phyloP scores from a whole-genome alignment of 2,329 filamentous ascomycete species.

The Alternaria gansuensis region DNA sequence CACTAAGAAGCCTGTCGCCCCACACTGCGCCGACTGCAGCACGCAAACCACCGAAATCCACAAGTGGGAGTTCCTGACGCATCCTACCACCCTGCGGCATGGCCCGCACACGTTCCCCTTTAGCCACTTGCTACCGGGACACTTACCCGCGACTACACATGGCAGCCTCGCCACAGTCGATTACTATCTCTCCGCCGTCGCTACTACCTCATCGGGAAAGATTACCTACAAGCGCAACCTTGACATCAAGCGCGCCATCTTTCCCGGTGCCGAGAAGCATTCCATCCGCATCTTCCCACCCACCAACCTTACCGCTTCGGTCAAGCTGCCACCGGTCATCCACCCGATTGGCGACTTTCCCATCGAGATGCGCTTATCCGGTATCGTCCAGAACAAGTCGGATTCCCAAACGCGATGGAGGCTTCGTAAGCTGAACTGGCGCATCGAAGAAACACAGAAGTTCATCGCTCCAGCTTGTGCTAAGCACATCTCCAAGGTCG shows the following conservation, averaged over 20 bases:
- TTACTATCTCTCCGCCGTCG: constrained; percentile 70
- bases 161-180: constrained; percentile 75
- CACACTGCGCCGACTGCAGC: constrained; percentile 80
- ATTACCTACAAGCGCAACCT: constrained; percentile 74
- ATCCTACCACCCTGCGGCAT: constrained; percentile 47
- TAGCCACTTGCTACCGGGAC: constrained; percentile 83
- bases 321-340: constrained; percentile 82
- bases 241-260: constrained; percentile 79
- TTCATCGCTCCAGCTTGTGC: constrained; percentile 80
- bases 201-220: constrained; percentile 66
- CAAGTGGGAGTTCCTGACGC: constrained; percentile 74
- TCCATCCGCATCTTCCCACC: constrained; percentile 95
- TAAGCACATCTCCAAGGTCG: constrained; percentile 74
- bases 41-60: constrained; percentile 76
- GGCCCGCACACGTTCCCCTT: constrained; percentile 85
- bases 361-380: constrained; percentile 81
- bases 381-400: constrained; percentile 76
- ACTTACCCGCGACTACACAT: constrained; percentile 84
- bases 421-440: constrained; percentile 90
- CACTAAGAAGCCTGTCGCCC: constrained; percentile 82
- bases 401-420: constrained; percentile 82
- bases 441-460: constrained; percentile 86
- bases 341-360: constrained; percentile 86
- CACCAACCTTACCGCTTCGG: constrained; percentile 88
- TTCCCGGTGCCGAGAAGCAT: constrained; percentile 81